Conservation (phyloP, 345 rosid species). For the Dipteronia dyeriana region DNA sequence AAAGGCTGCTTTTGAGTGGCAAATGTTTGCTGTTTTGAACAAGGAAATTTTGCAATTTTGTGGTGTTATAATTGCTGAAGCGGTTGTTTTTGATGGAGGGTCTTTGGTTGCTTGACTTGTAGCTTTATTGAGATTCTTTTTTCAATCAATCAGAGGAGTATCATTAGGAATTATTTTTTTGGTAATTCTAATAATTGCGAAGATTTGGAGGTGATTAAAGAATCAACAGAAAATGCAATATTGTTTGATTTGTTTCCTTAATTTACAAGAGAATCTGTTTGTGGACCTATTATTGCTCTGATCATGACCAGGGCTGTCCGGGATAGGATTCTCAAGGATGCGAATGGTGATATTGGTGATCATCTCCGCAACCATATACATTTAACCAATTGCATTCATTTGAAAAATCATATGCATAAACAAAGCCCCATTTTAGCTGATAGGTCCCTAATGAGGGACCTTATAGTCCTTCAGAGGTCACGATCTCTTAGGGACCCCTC, state of each 20-base stretch:
- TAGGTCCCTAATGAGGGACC: slow-evolving; percentile 91
- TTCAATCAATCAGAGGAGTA: slow-evolving; percentile 16
- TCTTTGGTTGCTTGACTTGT: slow-evolving; percentile 31
- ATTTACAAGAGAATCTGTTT: slow-evolving; percentile 22
- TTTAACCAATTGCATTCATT: slow-evolving; percentile 92
- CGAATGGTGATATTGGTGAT: slow-evolving; percentile 84
- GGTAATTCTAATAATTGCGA: slow-evolving; percentile 20
- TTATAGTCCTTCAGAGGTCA: slow-evolving; percentile 82
- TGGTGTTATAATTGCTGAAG: slow-evolving; percentile 10
- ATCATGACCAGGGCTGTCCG: slow-evolving; percentile 82
- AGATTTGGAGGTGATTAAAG: slow-evolving; percentile 20
- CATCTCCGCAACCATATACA: slow-evolving; percentile 97
- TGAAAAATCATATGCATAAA: slow-evolving; percentile 98
- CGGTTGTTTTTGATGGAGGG: slow-evolving; percentile 17
- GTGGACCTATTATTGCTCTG: slow-evolving; percentile 37
- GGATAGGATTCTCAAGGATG: slow-evolving; percentile 76
- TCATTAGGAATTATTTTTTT: slow-evolving; percentile 3
- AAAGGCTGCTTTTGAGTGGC: slow-evolving; percentile 13
- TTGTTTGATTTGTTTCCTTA: slow-evolving; percentile 37
- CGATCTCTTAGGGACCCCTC: slow-evolving; percentile 91
- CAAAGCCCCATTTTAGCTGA: slow-evolving; percentile 80
- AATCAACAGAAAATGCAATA: slow-evolving; percentile 42
- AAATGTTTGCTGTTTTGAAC: slow-evolving; percentile 21
- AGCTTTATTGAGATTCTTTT: slow-evolving; percentile 18
- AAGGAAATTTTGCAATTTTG: slow-evolving; percentile 21